Conservation (phyloP, 139 green algal species). For the Raphidocelis subcapitata region DNA sequence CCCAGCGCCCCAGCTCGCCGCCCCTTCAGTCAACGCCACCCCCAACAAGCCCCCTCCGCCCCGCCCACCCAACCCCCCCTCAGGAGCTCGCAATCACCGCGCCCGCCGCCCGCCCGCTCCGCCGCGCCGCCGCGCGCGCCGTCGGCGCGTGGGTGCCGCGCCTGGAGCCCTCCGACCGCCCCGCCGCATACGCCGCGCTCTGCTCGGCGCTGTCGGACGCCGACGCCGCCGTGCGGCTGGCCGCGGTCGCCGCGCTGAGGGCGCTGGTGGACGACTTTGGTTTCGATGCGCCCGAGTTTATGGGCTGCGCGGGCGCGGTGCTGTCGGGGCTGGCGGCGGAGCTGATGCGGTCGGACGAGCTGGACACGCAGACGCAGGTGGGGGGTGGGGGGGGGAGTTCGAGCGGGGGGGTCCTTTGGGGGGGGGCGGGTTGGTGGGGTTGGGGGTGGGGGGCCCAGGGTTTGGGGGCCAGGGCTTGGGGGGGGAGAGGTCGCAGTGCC, state of each 20-base stretch:
- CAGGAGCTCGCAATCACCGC: no score
- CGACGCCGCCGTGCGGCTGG: conserved; percentile 54
- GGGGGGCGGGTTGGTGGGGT: background rate
- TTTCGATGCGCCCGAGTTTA: conserved; percentile 70
- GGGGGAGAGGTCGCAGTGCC: no score
- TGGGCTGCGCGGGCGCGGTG: conserved; percentile 42
- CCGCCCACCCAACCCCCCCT: no score
- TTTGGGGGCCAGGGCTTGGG: no score
- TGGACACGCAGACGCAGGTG: conserved; percentile 77
- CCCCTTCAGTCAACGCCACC: no score
- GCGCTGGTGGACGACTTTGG: conserved; percentile 79
- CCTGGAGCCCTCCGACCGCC: conserved; percentile 35
- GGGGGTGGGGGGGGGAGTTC: no score
- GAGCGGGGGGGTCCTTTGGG: background rate
- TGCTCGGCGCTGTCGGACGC: conserved; percentile 39
- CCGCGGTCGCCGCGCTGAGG: conserved; percentile 54
- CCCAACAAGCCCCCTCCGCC: no score
- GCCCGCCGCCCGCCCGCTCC: background rate
- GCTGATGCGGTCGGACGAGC: conserved; percentile 44
- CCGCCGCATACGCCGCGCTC: conserved; percentile 55
- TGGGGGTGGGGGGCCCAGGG: no score
- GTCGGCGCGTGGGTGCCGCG: conserved; percentile 55
- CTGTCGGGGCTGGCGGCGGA: conserved; percentile 52
- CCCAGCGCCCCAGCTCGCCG: no score
- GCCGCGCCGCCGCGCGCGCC: conserved; percentile 54